A percentile compares a stretch with the other conserved stretches of the same genome.
Evolutionary conservation across 208 protist species (phyloP).

Genomic region (Acanthamoeba healyi): DNA sequence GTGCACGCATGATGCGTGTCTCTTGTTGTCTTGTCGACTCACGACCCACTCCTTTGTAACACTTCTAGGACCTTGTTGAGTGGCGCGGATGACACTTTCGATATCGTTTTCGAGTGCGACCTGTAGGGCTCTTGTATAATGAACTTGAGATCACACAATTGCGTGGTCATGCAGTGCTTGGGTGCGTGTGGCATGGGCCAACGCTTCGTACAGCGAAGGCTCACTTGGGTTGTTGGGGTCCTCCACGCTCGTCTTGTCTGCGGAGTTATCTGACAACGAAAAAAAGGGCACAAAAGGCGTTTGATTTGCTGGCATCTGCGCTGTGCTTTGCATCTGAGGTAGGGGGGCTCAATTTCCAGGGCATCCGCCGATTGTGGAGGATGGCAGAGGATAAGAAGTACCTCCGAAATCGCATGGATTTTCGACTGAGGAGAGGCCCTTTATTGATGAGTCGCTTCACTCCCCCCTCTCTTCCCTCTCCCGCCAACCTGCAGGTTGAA

Average conservation of each 20-base stretch:
- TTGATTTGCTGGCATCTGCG: background rate
- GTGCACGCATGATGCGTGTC: background rate
- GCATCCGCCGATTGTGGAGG: background rate
- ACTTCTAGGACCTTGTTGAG: background rate
- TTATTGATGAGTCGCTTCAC: background rate
- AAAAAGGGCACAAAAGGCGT: background rate
- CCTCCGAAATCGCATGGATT: background rate
- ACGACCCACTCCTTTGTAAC: background rate
- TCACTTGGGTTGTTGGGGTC: background rate
- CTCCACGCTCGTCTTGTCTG: background rate
- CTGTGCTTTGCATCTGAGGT: background rate
- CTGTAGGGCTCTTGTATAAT: no score
- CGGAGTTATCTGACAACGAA: background rate
- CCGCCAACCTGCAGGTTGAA: background rate
- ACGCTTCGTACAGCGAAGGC: no score
- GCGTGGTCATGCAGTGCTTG: no score
- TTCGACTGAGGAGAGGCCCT: background rate
- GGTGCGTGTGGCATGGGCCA: no score
- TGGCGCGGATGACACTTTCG: background rate
- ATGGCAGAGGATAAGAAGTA: conserved; percentile 62
- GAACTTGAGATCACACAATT: no score
- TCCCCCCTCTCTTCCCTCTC: background rate
- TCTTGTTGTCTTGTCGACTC: background rate
- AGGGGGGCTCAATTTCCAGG: background rate
- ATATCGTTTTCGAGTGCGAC: background rate